Evolutionary conservation across 805 yeast genomes (phyloP).

Genomic region (Allodekkera sacchari): DNA sequence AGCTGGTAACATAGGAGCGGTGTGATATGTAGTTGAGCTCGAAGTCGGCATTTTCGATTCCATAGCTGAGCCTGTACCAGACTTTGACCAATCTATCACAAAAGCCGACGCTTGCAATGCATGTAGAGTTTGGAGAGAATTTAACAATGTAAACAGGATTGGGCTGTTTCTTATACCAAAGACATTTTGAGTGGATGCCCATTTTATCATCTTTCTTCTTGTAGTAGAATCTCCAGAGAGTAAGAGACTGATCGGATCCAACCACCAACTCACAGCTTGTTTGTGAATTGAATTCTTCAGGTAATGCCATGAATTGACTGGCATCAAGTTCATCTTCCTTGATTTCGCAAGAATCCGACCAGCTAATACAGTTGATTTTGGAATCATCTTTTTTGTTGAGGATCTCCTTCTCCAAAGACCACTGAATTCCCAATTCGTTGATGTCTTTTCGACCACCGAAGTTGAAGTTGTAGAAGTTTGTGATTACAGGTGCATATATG

Average conservation of each 20-base stretch:
- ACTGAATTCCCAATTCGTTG: conserved; percentile 22
- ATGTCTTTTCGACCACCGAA: conserved; percentile 26
- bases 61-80: conserved; percentile 71
- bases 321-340: conserved; percentile 17
- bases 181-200: conserved; percentile 11
- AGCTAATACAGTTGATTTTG: conserved; percentile 22
- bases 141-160: conserved; percentile 48
- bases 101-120: conserved; percentile 55
- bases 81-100: conserved; percentile 64
- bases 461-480: conserved; percentile 30
- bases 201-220: conserved; percentile 11
- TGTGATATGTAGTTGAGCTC: conserved; percentile 66
- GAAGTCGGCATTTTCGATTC: conserved; percentile 52
- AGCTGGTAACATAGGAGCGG: conserved; percentile 43
- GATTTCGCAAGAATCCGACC: conserved; percentile 28
- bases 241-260: conserved; percentile 45
- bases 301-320: conserved; percentile 21
- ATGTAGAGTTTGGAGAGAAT: conserved; percentile 59
- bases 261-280: conserved; percentile 45
- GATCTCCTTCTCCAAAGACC: conserved; percentile 23
- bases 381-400: conserved; percentile 15
- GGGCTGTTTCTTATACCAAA: conserved; percentile 51
- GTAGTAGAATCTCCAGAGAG: conserved; percentile 43
- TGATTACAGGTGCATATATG: conserved; percentile 50
- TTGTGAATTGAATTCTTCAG: conserved; percentile 27